Evolutionary conservation across 192 early-diverging fungal species (phyloP).

Genomic region (Rhizophagus clarus): DNA sequence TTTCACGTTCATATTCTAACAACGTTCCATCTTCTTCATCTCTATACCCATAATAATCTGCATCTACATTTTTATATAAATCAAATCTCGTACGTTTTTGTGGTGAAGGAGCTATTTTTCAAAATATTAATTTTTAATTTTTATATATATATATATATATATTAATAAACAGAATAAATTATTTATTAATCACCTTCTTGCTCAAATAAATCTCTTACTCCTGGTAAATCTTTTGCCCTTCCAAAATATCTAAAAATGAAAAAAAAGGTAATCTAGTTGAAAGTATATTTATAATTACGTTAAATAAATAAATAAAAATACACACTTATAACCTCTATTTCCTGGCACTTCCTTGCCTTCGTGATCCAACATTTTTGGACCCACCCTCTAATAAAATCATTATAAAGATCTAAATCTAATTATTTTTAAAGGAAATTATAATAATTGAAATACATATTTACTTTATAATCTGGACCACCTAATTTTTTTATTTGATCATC

Average conservation of each 20-base stretch:
- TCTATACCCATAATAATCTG: slow-evolving; percentile 93
- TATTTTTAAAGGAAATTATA: background rate
- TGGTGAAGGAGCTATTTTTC: slow-evolving; percentile 41
- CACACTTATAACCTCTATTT: slow-evolving; percentile 85
- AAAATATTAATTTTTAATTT: background rate
- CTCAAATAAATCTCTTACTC: slow-evolving; percentile 91
- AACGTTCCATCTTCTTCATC: slow-evolving; percentile 88
- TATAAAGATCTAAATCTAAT: background rate
- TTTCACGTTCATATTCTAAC: slow-evolving; percentile 74
- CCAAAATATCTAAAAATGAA: slow-evolving; percentile 83
- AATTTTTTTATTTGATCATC: slow-evolving; percentile 88
- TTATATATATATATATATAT: background rate
- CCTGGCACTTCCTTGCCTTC: slow-evolving; percentile 91
- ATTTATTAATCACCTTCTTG: slow-evolving; percentile 56
- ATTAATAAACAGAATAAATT: background rate
- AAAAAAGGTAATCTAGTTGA: background rate
- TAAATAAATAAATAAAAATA: slow-evolving; percentile 2
- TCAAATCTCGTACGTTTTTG: slow-evolving; percentile 65
- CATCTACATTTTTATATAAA: slow-evolving; percentile 79
- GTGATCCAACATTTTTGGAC: slow-evolving; percentile 76
- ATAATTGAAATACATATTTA: slow-evolving; percentile 38
- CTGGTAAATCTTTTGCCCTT: slow-evolving; percentile 90
- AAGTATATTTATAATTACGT: background rate
- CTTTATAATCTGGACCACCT: slow-evolving; percentile 90
- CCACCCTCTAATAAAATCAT: slow-evolving; percentile 54